Conservation (phyloP, 495 filamentous ascomycete genomes). For the Hyaloscypha finlandica region DNA sequence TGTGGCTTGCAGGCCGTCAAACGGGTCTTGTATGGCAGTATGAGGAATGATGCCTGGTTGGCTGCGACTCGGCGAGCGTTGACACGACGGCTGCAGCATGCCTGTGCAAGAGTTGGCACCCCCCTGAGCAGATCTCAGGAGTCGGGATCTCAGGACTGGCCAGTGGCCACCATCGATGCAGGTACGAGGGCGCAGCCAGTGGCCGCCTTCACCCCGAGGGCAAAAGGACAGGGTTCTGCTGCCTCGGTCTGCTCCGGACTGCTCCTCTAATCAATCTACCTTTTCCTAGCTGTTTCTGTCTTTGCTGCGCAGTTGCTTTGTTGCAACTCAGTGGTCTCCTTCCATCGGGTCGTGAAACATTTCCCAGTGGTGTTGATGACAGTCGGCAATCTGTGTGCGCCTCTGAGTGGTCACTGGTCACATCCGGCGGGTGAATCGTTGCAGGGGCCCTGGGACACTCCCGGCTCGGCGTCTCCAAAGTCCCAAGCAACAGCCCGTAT, state of each 20-base stretch:
- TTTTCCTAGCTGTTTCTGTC: not conserved
- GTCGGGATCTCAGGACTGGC: not conserved
- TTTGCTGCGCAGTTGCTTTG: not conserved
- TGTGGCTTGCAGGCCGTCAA: not conserved
- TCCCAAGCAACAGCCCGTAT: not conserved
- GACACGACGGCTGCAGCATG: not conserved
- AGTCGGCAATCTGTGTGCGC: not conserved
- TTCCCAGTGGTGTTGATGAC: not conserved
- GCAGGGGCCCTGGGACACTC: not conserved
- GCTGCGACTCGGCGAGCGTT: not conserved
- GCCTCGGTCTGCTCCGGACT: not conserved
- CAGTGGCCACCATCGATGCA: not conserved
- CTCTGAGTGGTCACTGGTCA: not conserved
- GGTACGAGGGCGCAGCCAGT: not conserved
- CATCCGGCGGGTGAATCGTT: not conserved
- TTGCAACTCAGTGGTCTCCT: not conserved
- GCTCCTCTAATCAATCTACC: not conserved
- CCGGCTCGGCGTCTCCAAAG: not conserved
- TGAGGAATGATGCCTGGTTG: not conserved
- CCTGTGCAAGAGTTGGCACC: not conserved
- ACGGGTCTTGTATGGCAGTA: slow-evolving; percentile 6
- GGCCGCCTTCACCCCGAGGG: not conserved
- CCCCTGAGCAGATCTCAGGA: not conserved
- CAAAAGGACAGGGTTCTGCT: not conserved
- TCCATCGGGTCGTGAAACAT: not conserved